Base-by-base conservation (phyloP, 169 alveolate species). In the Neospora caninum region DNA sequence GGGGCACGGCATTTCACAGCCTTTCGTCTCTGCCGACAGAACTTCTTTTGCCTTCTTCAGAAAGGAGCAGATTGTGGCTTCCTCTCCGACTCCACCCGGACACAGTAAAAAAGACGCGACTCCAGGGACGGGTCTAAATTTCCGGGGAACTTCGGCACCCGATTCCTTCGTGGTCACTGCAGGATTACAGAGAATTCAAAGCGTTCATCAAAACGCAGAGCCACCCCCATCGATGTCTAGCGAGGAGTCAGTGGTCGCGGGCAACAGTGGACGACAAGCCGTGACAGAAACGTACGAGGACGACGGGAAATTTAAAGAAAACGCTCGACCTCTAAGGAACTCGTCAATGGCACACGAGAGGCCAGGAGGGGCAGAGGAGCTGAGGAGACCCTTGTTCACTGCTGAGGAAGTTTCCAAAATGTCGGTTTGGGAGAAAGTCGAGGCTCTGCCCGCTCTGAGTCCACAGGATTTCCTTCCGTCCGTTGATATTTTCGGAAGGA, bases 381-480 rank as follows among this genome's bases (percentile, higher is more conserved):
- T 64, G 78, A 64, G 25, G 78, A 16, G 34, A 25, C 78, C 25
- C 36, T 64, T 64, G 34, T 64, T 64, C 78, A 64, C 78, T 20
- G 36, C 87, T 78, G 89, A 82, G 20, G 89, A 82, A 13, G 89
- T 82, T 20, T 41, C 89, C 13, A 25, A 36, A 25, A 82, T 82
- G 89, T n/a, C 87, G 34, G 88, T 91, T 1, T 91, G 94, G 94
- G 94, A 91, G 41, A 36, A 87, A 16, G 83, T 91, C 41, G 94
- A 91, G 94, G 41, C 41, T 29, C 91, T 91, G 7, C 94, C 94
- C 25, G 91, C 94, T 31, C 83, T 91, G 41, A 53, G 58, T 36
- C 94, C 94, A 0, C 80, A 87, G 67, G 91, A 91, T 34, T 91
- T 91, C 67, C 94, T 91, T 7, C 94, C 94, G 16, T 67, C 94